These are phyloP conservation scores for Scleromitrula shiraiana DNA, from an alignment of 2,329 filamentous ascomycete genomes.

Conservation along the genomic window DNA sequence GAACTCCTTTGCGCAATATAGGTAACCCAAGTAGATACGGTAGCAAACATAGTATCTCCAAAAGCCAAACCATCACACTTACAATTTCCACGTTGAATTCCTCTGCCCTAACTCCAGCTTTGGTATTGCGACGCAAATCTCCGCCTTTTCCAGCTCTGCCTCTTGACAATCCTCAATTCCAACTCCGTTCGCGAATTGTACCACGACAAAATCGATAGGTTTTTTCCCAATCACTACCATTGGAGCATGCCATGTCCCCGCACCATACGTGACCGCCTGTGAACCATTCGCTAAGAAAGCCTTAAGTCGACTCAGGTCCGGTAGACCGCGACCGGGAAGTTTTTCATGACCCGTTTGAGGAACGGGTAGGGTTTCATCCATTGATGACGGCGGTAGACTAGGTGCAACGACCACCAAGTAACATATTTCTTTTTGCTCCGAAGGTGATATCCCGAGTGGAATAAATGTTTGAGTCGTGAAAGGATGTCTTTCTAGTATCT, in stretches of 20 bases:
- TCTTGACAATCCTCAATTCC: conserved; percentile 83
- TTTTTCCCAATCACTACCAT: conserved; percentile 76
- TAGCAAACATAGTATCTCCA: background rate
- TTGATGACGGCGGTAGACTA: conserved; percentile 45
- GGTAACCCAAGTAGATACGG: too few relatives aligned
- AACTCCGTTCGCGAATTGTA: conserved; percentile 82
- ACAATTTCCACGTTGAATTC: conserved; percentile 12
- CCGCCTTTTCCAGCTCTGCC: conserved; percentile 34
- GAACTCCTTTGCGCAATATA: too few relatives aligned
- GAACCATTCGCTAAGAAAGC: conserved; percentile 72
- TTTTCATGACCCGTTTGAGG: conserved; percentile 8
- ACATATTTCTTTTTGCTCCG: conserved; percentile 36
- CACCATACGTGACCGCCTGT: conserved; percentile 86
- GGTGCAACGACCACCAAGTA: conserved; percentile 91
- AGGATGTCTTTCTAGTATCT: conserved; percentile 81
- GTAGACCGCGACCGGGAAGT: conserved; percentile 38
- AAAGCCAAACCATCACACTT: background rate
- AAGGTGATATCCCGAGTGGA: conserved; percentile 54
- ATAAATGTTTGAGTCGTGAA: conserved; percentile 92
- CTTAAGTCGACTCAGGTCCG: conserved; percentile 60
- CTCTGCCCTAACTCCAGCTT: background rate
- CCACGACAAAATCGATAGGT: conserved; percentile 77
- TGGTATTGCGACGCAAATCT: conserved; percentile 18
- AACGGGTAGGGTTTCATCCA: conserved; percentile 35
- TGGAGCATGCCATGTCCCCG: conserved; percentile 90